Percentiles rank a stretch among this genome's conserved stretches.
Conservation (phyloP, 805 yeast species). For the Saturnispora saitoi region DNA sequence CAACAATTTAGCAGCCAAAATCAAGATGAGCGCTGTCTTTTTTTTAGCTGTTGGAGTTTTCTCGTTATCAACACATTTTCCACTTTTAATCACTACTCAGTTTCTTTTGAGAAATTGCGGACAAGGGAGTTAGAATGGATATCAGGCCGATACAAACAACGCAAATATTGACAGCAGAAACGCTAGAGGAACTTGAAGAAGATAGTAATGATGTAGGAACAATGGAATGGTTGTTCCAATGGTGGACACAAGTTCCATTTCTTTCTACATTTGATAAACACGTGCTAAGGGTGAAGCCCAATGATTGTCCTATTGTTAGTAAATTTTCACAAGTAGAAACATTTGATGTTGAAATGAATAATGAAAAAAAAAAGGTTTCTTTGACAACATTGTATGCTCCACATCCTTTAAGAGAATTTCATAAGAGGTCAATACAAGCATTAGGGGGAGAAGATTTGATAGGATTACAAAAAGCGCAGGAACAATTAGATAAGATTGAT, state of each 20-base stretch:
- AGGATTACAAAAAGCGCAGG: conserved; percentile 16
- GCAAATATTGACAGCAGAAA: conserved; percentile 1
- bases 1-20: not conserved
- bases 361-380: conserved; percentile 26
- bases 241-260: not conserved
- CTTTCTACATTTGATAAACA: conserved; percentile 32
- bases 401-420: conserved; percentile 39
- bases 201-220: conserved; percentile 9
- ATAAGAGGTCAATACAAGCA: conserved; percentile 21
- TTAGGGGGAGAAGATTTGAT: conserved; percentile 11
- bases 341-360: conserved; percentile 27
- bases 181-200: conserved; percentile 3
- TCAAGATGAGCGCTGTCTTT: not conserved
- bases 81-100: not conserved
- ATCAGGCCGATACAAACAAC: not conserved
- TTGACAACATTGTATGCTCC: conserved; percentile 39
- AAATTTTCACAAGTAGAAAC: conserved; percentile 37
- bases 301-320: conserved; percentile 45
- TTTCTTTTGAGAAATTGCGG: not conserved
- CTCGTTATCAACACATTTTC: conserved; percentile 1
- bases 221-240: not conserved
- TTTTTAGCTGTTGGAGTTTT: not conserved
- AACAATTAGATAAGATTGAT: conserved; percentile 30
- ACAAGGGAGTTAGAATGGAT: not conserved
- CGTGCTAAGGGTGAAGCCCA: conserved; percentile 38